Conservation (phyloP, 2,329 filamentous ascomycete genomes). For the Cephalotrichum gorgonifer region DNA sequence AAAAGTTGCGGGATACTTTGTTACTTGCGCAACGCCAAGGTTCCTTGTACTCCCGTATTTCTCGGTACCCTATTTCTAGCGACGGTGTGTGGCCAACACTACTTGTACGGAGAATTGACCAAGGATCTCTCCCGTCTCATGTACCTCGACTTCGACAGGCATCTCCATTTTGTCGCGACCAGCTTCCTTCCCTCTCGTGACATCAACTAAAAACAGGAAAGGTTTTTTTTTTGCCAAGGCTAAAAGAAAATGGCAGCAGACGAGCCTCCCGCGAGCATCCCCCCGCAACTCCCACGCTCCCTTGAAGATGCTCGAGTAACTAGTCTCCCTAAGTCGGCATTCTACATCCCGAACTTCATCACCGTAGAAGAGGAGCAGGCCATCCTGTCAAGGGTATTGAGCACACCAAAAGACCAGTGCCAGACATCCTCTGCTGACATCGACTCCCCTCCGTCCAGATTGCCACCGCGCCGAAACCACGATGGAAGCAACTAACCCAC, state of each 20-base stretch:
- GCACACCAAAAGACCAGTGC: not conserved
- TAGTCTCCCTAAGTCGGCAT: conserved; percentile 54
- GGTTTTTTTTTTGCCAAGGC: not conserved
- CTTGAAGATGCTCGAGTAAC: conserved; percentile 43
- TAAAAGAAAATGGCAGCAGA: not conserved
- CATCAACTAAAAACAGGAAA: not conserved
- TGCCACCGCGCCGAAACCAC: conserved; percentile 55
- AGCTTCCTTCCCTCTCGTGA: no score
- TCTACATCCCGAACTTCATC: conserved; percentile 83
- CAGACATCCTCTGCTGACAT: not conserved
- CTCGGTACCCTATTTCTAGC: no score
- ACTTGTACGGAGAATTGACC: no score
- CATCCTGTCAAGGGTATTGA: conserved; percentile 59
- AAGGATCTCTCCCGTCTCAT: not conserved
- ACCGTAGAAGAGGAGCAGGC: conserved; percentile 59
- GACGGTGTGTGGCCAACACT: no score
- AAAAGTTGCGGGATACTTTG: not conserved
- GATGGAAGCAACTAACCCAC: conserved; percentile 82
- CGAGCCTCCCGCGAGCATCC: not conserved
- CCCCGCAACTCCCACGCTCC: conserved; percentile 27
- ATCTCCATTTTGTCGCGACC: not conserved
- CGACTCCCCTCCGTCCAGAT: conserved; percentile 27
- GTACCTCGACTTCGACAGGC: no score
- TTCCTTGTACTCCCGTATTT: not conserved
- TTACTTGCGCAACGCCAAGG: not conserved